Evolutionary conservation across 352 stramenopile genomes (phyloP), one percentile per base, ranked within the genome.

Genomic region (Phytopythium boreale): DNA sequence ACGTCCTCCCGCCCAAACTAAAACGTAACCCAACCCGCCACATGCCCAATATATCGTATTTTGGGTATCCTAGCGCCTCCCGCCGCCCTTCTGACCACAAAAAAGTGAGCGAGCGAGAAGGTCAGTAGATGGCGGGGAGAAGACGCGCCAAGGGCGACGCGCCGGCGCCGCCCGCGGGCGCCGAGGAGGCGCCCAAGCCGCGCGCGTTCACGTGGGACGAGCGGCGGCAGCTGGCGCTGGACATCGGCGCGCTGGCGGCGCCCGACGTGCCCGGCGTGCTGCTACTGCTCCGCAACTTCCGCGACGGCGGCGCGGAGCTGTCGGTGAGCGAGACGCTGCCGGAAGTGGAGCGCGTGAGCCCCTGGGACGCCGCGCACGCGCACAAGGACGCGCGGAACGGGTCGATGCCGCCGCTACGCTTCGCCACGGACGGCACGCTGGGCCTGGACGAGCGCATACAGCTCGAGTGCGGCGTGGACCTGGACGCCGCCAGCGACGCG

Each of bases 181-280:
- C 15, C 15, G 44, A 55, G 49, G 52, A 19, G 9, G 29, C 36
- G 8, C 39, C 37, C 34, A 9, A 26, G 37, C 43, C 41, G 15
- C 36, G 49, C 20, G 39, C 34, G 43, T 69, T 88, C 24, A 82
- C 72, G 14, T 95, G 84, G 84, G 87, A 95, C 67, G 76, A 93
- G 47, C 80, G 82, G 7, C 78, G 83, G 0, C 72, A 75, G 15
- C 66, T 95, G 22, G 72, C 77, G 39, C 62, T 78, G 27, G 87
- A 95, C 65, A 88, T 95, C 34, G 76, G 73, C 7, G 81, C 87
- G 36, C 73, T 95, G 29, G 70, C 87, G 46, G 78, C 87, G 12
- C 78, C 87, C 0, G 87, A 95, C 47, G 58, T 89, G 19, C 63
- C 84, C 0, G 84, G 87, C 27, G 79, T 87, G 58, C 65, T 95